A percentile compares a stretch with the other conserved stretches of the same genome.
Evolutionary conservation across 2,329 filamentous ascomycete genomes (phyloP).

Genomic region (Trichoderma aggressivum): DNA sequence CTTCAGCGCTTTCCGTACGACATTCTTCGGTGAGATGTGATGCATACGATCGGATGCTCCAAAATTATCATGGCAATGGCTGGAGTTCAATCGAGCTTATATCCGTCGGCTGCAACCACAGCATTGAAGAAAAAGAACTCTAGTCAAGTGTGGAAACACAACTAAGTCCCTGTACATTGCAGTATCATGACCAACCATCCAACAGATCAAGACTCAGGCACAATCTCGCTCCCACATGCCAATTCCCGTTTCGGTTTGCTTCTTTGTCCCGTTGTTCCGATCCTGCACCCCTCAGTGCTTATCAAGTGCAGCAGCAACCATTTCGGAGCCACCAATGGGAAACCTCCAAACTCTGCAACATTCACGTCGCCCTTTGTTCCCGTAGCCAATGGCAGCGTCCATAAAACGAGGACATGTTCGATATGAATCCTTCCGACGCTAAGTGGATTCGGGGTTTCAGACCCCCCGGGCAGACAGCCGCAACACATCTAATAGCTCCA

Average conservation of each 20-base stretch:
- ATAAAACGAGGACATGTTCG: neutral
- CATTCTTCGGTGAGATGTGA: slow-evolving; percentile 30
- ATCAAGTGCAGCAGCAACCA: neutral
- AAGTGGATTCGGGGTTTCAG: slow-evolving; percentile 5
- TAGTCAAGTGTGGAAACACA: slow-evolving; percentile 19
- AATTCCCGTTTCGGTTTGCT: neutral
- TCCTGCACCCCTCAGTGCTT: neutral
- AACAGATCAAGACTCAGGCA: neutral
- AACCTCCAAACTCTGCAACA: neutral
- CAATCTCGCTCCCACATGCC: neutral
- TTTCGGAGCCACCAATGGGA: neutral
- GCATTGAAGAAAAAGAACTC: slow-evolving; percentile 32
- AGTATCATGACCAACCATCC: neutral
- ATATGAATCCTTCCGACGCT: neutral
- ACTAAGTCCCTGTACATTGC: neutral
- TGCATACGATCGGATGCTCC: slow-evolving; percentile 35
- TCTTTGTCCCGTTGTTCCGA: neutral
- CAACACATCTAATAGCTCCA: neutral
- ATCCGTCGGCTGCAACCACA: slow-evolving; percentile 36
- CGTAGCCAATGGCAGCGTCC: neutral
- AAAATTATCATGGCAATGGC: slow-evolving; percentile 26
- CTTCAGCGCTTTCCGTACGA: slow-evolving; percentile 18
- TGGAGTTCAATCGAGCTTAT: slow-evolving; percentile 35
- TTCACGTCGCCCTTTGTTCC: neutral
- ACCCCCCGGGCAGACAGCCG: neutral